Conservation (phyloP, 2,329 filamentous ascomycete species). For the Ophiostoma himal-ulmi region DNA sequence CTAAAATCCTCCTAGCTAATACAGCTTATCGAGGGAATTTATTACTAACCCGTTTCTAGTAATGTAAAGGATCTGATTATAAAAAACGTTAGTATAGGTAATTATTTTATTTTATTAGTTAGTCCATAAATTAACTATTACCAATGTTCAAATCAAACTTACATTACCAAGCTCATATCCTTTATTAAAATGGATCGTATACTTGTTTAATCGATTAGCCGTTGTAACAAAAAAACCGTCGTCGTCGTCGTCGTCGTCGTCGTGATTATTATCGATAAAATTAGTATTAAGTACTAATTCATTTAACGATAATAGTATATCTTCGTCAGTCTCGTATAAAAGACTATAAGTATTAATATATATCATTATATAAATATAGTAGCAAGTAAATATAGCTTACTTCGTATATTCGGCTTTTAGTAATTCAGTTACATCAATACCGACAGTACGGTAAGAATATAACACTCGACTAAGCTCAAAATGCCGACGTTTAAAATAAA, state of each 20-base stretch:
- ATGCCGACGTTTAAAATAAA: not conserved
- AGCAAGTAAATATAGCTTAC: not conserved
- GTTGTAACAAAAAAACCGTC: too few relatives aligned
- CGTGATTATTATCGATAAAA: too few relatives aligned
- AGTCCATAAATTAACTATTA: not conserved
- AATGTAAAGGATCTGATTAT: not conserved
- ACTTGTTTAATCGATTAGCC: too few relatives aligned
- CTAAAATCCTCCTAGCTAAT: not conserved
- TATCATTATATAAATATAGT: not conserved
- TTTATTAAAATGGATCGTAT: too few relatives aligned
- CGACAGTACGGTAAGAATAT: not conserved
- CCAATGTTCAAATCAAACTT: too few relatives aligned
- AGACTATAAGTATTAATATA: too few relatives aligned
- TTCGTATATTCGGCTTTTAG: not conserved
- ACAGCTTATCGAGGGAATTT: not conserved
- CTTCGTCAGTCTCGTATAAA: too few relatives aligned
- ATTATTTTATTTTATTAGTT: conserved; percentile 11
- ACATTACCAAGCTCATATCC: too few relatives aligned
- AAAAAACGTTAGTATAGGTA: not conserved
- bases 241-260: too few relatives aligned
- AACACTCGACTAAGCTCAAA: too few relatives aligned
- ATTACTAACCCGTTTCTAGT: not conserved
- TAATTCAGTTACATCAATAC: not conserved
- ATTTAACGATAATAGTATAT: too few relatives aligned
- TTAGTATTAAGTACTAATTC: too few relatives aligned